Conservation (phyloP, 257 asterid genomes). For the Solanum medicagineum region DNA sequence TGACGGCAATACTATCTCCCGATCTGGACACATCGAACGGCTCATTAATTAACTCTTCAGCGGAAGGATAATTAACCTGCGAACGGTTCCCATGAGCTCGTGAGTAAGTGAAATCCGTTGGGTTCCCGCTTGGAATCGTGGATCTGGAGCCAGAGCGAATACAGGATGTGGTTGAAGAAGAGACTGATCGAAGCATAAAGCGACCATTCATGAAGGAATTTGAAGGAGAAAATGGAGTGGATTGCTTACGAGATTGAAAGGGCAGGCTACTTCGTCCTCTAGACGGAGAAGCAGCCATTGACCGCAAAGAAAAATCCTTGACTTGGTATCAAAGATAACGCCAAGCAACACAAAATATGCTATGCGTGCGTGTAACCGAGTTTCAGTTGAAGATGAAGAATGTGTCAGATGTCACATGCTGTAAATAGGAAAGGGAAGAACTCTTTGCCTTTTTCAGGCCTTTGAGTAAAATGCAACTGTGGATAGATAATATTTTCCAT, state of each 20-base stretch:
- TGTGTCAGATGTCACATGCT: conserved; percentile 90
- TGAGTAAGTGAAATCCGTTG: conserved; percentile 24
- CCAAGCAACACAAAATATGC: not conserved
- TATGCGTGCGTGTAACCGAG: not conserved
- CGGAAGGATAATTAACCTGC: conserved; percentile 50
- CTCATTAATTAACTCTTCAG: conserved; percentile 57
- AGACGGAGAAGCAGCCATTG: conserved; percentile 86
- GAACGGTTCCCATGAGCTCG: conserved; percentile 23
- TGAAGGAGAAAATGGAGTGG: conserved; percentile 77
- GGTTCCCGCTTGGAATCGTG: conserved; percentile 38
- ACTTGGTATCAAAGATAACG: not conserved
- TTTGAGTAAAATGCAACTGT: conserved; percentile 20
- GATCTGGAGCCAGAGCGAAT: conserved; percentile 64
- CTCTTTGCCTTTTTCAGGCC: conserved; percentile 13
- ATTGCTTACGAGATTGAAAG: conserved; percentile 40
- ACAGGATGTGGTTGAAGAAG: conserved; percentile 54
- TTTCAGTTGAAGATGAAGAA: conserved; percentile 15
- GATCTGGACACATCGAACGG: conserved; percentile 60
- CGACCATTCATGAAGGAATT: conserved; percentile 72
- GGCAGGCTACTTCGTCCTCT: conserved; percentile 89
- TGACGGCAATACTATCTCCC: conserved; percentile 89
- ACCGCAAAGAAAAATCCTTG: conserved; percentile 5
- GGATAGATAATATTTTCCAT: not conserved
- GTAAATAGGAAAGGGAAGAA: conserved; percentile 29
- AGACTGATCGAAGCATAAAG: conserved; percentile 47